Evolutionary conservation across 2,329 filamentous ascomycete genomes (phyloP).

Genomic region (Nigrospora sphaerica): DNA sequence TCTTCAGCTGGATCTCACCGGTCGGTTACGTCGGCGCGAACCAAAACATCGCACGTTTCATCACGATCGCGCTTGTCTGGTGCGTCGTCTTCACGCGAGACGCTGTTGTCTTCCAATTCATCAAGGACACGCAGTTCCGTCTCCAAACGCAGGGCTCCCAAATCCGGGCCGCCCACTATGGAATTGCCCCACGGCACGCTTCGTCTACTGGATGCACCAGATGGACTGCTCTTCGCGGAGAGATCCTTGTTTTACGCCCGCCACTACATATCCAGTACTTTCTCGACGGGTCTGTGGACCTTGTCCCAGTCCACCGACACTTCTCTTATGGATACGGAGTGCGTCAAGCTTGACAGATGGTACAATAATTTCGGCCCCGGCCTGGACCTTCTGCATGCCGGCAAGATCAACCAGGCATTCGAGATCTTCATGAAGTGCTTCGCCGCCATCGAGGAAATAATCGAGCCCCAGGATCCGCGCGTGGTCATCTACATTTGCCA

Average conservation of each 20-base stretch:
- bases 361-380: slow-evolving; percentile 6
- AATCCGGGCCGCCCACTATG: not conserved
- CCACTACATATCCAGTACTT: slow-evolving; percentile 5
- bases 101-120: not conserved
- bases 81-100: not conserved
- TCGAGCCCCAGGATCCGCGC: slow-evolving; percentile 3
- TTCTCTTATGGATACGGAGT: not conserved
- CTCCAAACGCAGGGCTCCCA: not conserved
- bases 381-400: not conserved
- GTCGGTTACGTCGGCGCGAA: too few relatives aligned
- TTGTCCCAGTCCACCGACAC: not conserved
- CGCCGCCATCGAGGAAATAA: slow-evolving; percentile 1
- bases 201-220: not conserved
- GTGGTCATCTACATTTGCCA: slow-evolving; percentile 4
- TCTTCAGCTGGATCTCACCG: too few relatives aligned
- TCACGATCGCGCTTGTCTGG: not conserved
- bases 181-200: not conserved
- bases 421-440: slow-evolving; percentile 2
- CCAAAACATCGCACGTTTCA: not conserved
- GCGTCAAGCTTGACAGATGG: slow-evolving; percentile 5
- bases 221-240: not conserved
- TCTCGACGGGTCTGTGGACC: slow-evolving; percentile 3
- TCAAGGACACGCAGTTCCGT: not conserved
- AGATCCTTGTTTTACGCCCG: slow-evolving; percentile 6
- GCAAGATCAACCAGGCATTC: slow-evolving; percentile 1